These are phyloP conservation scores for Periconia digitata DNA, from an alignment of 2,329 filamentous ascomycete genomes.

Conservation along the genomic window DNA sequence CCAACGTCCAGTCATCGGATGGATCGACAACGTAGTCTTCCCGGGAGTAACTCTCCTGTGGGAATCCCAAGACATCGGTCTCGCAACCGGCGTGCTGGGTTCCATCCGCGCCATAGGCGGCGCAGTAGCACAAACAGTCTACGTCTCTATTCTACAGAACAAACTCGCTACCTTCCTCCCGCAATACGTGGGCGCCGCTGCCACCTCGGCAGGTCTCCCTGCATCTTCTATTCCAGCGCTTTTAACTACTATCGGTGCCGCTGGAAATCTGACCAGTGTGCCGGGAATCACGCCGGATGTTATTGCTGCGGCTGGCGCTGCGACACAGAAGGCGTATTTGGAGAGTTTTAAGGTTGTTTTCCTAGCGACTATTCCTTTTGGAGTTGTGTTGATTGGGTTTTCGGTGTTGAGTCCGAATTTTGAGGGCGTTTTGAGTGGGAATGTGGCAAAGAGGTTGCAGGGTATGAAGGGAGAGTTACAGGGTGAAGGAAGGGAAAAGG, in stretches of 20 bases:
- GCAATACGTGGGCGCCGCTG: conserved; percentile 27
- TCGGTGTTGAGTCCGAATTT: conserved; percentile 23
- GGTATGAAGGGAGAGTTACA: conserved; percentile 11
- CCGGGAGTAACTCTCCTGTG: conserved; percentile 32
- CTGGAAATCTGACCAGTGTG: conserved; percentile 24
- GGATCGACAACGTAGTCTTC: conserved; percentile 35
- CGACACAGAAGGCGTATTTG: conserved; percentile 46
- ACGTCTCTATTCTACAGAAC: conserved; percentile 33
- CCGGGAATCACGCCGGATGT: conserved; percentile 29
- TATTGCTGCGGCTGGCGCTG: conserved; percentile 32
- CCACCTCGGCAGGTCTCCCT: conserved; percentile 25
- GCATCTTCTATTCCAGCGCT: conserved; percentile 21
- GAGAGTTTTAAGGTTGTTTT: conserved; percentile 23
- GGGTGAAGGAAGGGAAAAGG: conserved; percentile 20
- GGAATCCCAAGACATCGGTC: conserved; percentile 35
- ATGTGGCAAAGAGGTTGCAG: conserved; percentile 29
- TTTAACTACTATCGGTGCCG: conserved; percentile 21
- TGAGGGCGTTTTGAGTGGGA: conserved; percentile 23
- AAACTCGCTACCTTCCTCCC: conserved; percentile 30
- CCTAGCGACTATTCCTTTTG: conserved; percentile 30
- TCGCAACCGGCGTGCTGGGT: conserved; percentile 33
- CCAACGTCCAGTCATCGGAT: conserved; percentile 27
- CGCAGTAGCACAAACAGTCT: conserved; percentile 27
- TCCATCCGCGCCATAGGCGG: conserved; percentile 30
- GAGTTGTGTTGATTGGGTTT: conserved; percentile 22